phyloP scores from a whole-genome alignment of 2,329 filamentous ascomycete genomes.

The Aphanoascus verrucosus region DNA sequence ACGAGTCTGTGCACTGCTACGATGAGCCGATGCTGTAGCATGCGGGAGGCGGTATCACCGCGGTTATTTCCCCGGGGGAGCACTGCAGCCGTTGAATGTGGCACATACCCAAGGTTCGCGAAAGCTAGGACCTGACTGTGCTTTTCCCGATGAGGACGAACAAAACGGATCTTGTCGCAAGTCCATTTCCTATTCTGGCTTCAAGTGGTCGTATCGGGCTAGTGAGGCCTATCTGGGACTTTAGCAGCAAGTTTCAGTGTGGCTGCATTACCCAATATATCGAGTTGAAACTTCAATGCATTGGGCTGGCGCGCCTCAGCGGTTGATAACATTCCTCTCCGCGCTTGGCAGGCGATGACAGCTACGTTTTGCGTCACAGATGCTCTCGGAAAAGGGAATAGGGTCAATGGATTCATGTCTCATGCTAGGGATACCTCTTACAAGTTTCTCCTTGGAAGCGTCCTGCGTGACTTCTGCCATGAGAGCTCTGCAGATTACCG shows the following conservation, averaged over 20 bases:
- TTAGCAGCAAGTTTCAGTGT: constrained; percentile 7
- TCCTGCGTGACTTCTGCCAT: constrained; percentile 7
- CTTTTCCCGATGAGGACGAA: constrained; percentile 2
- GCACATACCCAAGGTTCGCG: background rate
- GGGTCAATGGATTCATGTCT: constrained; percentile 9
- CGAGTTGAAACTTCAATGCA: constrained; percentile 11
- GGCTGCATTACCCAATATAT: constrained; percentile 10
- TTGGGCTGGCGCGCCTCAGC: background rate
- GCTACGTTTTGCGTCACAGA: constrained; percentile 16
- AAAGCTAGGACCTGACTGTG: background rate
- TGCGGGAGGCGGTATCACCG: background rate
- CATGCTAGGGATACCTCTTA: constrained; percentile 12
- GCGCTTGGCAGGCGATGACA: constrained; percentile 9
- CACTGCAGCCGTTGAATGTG: background rate
- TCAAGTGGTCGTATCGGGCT: constrained; percentile 1
- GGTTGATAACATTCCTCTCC: background rate
- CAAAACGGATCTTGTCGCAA: constrained; percentile 3
- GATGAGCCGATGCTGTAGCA: background rate
- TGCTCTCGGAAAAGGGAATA: constrained; percentile 7
- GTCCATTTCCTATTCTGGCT: constrained; percentile 5
- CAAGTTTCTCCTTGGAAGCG: constrained; percentile 10
- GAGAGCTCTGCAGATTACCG: constrained; percentile 4
- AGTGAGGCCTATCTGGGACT: constrained; percentile 1
- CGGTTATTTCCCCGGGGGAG: background rate
- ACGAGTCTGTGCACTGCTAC: background rate